These are phyloP conservation scores for Schwanniomyces sp. DNA, from an alignment of 805 yeast genomes.

Conservation along the genomic window DNA sequence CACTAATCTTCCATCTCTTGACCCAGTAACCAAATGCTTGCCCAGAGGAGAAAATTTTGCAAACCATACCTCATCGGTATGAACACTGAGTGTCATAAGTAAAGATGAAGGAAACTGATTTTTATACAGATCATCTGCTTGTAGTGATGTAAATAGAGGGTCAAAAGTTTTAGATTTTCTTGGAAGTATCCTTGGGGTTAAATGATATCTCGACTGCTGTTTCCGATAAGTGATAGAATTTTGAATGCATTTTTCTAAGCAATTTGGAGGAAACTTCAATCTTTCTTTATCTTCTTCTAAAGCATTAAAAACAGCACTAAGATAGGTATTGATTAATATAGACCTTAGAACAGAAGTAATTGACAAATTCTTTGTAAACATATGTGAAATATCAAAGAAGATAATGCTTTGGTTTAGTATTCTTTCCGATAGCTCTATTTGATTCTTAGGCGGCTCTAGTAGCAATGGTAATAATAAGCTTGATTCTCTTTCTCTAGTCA, in stretches of 20 bases:
- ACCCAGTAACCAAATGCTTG: slow-evolving; percentile 69
- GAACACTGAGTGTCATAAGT: slow-evolving; percentile 48
- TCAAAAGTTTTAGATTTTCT: slow-evolving; percentile 6
- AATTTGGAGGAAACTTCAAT: slow-evolving; percentile 20
- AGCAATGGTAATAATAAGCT: slow-evolving; percentile 17
- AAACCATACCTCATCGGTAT: slow-evolving; percentile 82
- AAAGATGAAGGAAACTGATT: slow-evolving; percentile 48
- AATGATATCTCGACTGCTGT: slow-evolving; percentile 23
- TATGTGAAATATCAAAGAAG: slow-evolving; percentile 5
- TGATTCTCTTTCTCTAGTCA: slow-evolving; percentile 27
- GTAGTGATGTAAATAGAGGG: slow-evolving; percentile 12
- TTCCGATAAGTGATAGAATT: slow-evolving; percentile 21
- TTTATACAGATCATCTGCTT: slow-evolving; percentile 12
- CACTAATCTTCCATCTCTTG: slow-evolving; percentile 62
- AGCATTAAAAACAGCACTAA: slow-evolving; percentile 3
- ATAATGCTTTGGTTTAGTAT: slow-evolving; percentile 9
- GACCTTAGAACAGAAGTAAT: background rate
- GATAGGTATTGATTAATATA: slow-evolving; percentile 2
- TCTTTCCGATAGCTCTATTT: slow-evolving; percentile 7
- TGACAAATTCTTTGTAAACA: background rate
- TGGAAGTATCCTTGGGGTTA: slow-evolving; percentile 24
- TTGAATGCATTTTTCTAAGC: slow-evolving; percentile 21
- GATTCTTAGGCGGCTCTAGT: slow-evolving; percentile 15
- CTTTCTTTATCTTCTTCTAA: background rate
- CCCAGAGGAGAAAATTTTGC: slow-evolving; percentile 79